Conservation (phyloP, 2,329 filamentous ascomycete species). For the Neopestalotiopsis rosae region DNA sequence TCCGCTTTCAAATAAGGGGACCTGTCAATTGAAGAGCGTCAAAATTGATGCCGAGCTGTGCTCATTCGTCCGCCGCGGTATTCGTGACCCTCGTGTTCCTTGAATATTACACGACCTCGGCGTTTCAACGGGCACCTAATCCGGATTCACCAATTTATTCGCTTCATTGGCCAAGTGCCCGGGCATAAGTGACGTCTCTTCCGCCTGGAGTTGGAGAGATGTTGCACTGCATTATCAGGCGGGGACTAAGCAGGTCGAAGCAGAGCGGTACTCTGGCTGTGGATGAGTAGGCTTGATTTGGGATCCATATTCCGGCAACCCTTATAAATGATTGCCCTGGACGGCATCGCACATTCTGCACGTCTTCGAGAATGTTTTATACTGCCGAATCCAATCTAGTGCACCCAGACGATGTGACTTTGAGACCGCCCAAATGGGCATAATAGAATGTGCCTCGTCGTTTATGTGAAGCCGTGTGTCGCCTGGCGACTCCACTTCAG, state of each 20-base stretch:
- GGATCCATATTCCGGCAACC: background rate
- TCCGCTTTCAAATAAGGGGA: background rate
- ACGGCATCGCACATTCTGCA: slow-evolving; percentile 12
- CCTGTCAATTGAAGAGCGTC: background rate
- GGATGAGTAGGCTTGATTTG: background rate
- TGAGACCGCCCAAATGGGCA: background rate
- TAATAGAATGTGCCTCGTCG: slow-evolving; percentile 7
- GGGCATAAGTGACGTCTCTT: background rate
- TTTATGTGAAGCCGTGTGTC: slow-evolving; percentile 13
- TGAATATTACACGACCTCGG: slow-evolving; percentile 6
- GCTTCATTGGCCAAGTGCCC: background rate
- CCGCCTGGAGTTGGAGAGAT: background rate
- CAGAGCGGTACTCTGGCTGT: background rate
- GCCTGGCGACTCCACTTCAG: background rate
- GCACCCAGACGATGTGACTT: slow-evolving; percentile 11
- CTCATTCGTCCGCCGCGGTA: background rate
- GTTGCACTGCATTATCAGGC: slow-evolving; percentile 2
- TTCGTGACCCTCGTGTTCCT: background rate
- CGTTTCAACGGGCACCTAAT: slow-evolving; percentile 15
- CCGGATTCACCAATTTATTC: slow-evolving; percentile 9
- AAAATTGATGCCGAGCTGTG: background rate
- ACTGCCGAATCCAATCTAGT: slow-evolving; percentile 13
- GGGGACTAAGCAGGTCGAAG: background rate
- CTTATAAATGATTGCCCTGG: background rate
- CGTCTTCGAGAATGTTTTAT: slow-evolving; percentile 16